Conservation (phyloP, 805 yeast species). For the Cyberlindnera veronae region DNA sequence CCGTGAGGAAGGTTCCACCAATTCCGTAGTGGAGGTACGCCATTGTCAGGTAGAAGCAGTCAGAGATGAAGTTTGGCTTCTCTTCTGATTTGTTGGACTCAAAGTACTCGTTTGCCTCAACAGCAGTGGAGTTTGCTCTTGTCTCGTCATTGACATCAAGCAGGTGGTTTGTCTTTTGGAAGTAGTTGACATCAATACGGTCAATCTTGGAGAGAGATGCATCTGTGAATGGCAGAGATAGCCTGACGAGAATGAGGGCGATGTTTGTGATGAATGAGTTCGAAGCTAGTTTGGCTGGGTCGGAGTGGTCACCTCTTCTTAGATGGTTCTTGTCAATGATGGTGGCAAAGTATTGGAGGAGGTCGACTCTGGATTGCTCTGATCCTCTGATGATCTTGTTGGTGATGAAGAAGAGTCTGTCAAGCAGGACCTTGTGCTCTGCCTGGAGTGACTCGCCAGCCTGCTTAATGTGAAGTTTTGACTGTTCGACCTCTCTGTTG, state of each 20-base stretch:
- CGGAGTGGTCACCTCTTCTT: constrained; percentile 82
- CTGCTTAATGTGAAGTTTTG: constrained; percentile 42
- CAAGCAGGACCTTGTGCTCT: constrained; percentile 57
- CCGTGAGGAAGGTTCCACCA: constrained; percentile 66
- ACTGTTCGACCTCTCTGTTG: constrained; percentile 26
- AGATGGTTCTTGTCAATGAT: constrained; percentile 81
- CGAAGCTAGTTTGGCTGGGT: constrained; percentile 59
- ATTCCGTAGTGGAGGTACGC: constrained; percentile 85
- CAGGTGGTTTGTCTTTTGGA: constrained; percentile 43
- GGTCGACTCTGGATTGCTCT: constrained; percentile 53
- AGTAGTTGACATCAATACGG: constrained; percentile 72
- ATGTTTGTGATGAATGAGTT: constrained; percentile 84
- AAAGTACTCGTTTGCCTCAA: constrained; percentile 62
- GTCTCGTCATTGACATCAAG: constrained; percentile 79
- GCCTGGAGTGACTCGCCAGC: constrained; percentile 59
- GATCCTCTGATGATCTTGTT: constrained; percentile 78
- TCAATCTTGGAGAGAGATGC: constrained; percentile 62
- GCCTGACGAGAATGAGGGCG: constrained; percentile 58
- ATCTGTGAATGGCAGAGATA: constrained; percentile 83
- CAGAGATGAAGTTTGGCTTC: constrained; percentile 79
- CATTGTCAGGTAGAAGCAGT: constrained; percentile 76
- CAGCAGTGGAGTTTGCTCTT: constrained; percentile 69
- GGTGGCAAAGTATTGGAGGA: constrained; percentile 67
- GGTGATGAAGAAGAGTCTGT: constrained; percentile 63
- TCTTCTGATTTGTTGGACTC: constrained; percentile 35